Evolutionary conservation across 805 yeast species (phyloP), one percentile per base, ranked within the genome.

Genomic region (Blastobotrys terrestris): DNA sequence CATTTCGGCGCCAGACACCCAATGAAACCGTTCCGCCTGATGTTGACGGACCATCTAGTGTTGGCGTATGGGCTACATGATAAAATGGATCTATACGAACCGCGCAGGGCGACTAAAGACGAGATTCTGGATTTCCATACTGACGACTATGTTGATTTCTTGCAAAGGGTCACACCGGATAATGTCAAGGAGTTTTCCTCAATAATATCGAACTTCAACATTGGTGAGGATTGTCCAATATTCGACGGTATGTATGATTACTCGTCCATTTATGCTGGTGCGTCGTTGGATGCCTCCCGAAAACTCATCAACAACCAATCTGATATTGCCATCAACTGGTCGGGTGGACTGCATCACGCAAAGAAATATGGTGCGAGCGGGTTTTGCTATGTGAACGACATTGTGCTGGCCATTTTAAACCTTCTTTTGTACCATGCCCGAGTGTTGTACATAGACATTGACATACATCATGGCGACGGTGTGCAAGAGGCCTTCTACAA

Each of bases 1-100:
- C 97, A 91, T 63, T 91, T 87, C 67, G 99, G 99, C 15, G 86
- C 87, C 1, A 79, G 83, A 55, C 99, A 92, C 69, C 99, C 99
- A n/a, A 92, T 92, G 99, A 92, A 92, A 67, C 99, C 99, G 14
- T 88, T 91, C 68, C 74, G 99, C 58, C 74, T 94, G 56, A 85
- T 90, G 91, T 77, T 92, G 45, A 92, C 99, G 0, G 97, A 92
- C 70, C 96, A 91, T 66, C 72, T 92, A 56, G 92, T 92, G 50
- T 79, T 85, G 35, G 83, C 85, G 13, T 92, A 94, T 69, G 88
- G 88, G 53, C 72, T 92, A 46, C 88, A 91, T 67, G 89, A 89
- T 62, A 78, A 83, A 59, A 88, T 92, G 97, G 98, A 94, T 65
- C 70, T 90, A 26, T 94, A 87, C 68, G 77, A 81, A 55, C 95